A percentile compares a stretch with the other conserved stretches of the same genome.
These are phyloP conservation scores for Rhododendron williamsianum DNA, from an alignment of 148 eudicot species.

Conservation along the genomic window DNA sequence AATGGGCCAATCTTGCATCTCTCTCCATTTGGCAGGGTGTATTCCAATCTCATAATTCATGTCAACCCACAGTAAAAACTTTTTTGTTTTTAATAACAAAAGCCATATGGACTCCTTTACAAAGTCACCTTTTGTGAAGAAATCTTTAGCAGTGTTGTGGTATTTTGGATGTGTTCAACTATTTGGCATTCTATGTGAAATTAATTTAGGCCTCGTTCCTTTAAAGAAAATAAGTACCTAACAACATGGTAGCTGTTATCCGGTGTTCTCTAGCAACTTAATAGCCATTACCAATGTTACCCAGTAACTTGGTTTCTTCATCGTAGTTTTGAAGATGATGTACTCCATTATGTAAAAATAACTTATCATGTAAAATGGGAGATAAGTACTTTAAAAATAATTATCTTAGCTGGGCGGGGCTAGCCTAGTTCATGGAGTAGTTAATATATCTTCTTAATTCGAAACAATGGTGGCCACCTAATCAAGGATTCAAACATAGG, in stretches of 20 bases:
- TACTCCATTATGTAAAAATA: no score
- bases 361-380: no score
- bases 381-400: no score
- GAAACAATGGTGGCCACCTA: not conserved
- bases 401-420: accelerated
- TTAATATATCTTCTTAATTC: not conserved
- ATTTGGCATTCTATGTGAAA: not conserved
- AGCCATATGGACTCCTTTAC: not conserved
- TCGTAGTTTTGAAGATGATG: no score
- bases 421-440: not conserved
- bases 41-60: not conserved
- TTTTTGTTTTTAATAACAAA: not conserved
- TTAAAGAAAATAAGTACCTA: no score
- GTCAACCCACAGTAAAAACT: not conserved
- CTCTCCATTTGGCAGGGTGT: not conserved
- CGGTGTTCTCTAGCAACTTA: no score
- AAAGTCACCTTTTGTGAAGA: not conserved
- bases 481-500: not conserved
- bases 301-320: no score
- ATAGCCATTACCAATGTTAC: no score
- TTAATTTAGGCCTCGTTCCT: no score
- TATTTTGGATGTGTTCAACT: not conserved
- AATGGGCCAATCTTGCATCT: not conserved
- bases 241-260: no score
- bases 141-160: not conserved